Percentiles rank a stretch among this genome's conserved stretches.
Conservation (phyloP, 2,329 filamentous ascomycete genomes). For the Alternaria ventricosa region DNA sequence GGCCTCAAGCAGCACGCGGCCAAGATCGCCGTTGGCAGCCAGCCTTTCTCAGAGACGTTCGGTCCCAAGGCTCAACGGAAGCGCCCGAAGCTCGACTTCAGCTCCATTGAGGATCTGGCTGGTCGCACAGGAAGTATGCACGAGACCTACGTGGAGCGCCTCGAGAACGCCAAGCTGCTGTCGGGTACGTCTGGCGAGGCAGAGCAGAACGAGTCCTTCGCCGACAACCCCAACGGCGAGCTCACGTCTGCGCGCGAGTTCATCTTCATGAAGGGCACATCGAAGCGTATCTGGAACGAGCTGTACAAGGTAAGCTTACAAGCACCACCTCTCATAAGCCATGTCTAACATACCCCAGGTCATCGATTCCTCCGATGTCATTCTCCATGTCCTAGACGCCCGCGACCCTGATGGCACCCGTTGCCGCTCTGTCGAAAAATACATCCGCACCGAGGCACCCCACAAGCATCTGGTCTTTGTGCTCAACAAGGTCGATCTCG, state of each 20-base stretch:
- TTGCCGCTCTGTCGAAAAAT: constrained; percentile 90
- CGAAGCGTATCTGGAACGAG: constrained; percentile 85
- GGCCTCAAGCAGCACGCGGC: constrained; percentile 91
- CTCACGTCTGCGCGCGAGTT: constrained; percentile 62
- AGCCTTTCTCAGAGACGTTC: constrained; percentile 87
- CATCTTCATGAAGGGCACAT: constrained; percentile 93
- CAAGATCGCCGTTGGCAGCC: constrained; percentile 89
- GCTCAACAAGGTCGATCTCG: constrained; percentile 89
- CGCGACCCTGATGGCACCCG: constrained; percentile 69
- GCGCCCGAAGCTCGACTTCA: constrained; percentile 84
- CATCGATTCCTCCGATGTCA: constrained; percentile 92
- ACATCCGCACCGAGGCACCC: constrained; percentile 88
- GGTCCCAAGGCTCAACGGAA: constrained; percentile 94
- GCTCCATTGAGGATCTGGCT: constrained; percentile 81
- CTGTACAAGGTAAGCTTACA: constrained; percentile 75
- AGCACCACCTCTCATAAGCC: background rate
- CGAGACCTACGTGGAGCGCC: constrained; percentile 78
- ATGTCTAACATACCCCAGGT: background rate
- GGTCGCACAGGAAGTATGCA: constrained; percentile 81
- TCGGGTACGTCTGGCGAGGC: constrained; percentile 72
- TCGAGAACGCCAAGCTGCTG: constrained; percentile 78
- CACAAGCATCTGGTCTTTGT: constrained; percentile 95
- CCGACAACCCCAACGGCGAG: constrained; percentile 47
- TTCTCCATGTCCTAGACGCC: constrained; percentile 66
- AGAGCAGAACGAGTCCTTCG: constrained; percentile 50